These are phyloP conservation scores for Trifolium fragiferum DNA, from an alignment of 306 rosid genomes.

Conservation along the genomic window DNA sequence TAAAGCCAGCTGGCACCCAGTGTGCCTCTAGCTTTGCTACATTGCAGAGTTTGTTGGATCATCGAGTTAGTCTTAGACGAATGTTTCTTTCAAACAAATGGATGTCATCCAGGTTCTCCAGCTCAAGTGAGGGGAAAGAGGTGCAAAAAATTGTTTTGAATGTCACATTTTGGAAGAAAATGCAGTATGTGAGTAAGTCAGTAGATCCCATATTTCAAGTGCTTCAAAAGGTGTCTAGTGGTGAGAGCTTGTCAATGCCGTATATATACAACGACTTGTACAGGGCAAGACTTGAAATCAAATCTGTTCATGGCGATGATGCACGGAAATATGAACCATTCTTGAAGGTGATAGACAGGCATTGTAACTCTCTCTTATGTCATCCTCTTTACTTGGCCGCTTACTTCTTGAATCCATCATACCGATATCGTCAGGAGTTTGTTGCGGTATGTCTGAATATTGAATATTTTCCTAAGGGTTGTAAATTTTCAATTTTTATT, in stretches of 20 bases:
- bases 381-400: slow-evolving; percentile 93
- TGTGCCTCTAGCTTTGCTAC: slow-evolving; percentile 85
- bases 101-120: slow-evolving; percentile 74
- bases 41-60: slow-evolving; percentile 78
- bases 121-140: slow-evolving; percentile 76
- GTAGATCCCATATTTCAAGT: slow-evolving; percentile 83
- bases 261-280: slow-evolving; percentile 75
- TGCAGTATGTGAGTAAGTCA: slow-evolving; percentile 70
- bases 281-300: slow-evolving; percentile 83
- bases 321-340: slow-evolving; percentile 80
- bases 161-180: slow-evolving; percentile 85
- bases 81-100: slow-evolving; percentile 88
- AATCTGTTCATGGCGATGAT: slow-evolving; percentile 70
- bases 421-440: slow-evolving; percentile 80
- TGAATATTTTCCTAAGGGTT: slow-evolving; percentile 32
- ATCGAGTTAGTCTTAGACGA: slow-evolving; percentile 68
- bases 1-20: slow-evolving; percentile 63
- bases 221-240: slow-evolving; percentile 70
- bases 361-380: slow-evolving; percentile 75
- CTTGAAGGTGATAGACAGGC: slow-evolving; percentile 84
- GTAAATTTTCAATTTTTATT: slow-evolving; percentile 39
- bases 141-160: slow-evolving; percentile 76
- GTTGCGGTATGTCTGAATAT: slow-evolving; percentile 65
- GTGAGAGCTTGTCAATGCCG: slow-evolving; percentile 78
- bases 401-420: slow-evolving; percentile 92